Conservation (phyloP, 2,329 filamentous ascomycete species). For the Leptographium wingfieldii region DNA sequence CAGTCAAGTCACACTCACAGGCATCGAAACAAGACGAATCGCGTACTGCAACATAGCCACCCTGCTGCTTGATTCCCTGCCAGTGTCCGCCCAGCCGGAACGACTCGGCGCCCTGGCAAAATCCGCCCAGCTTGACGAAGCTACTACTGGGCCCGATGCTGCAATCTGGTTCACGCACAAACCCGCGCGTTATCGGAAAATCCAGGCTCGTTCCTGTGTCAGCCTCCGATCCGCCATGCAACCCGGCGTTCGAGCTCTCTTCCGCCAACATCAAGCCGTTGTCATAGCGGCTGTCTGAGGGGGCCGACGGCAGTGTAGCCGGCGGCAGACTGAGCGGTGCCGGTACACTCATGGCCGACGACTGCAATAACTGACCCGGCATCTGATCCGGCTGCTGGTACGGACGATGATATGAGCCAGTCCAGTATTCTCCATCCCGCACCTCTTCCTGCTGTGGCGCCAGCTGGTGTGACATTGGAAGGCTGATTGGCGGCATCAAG, state of each 20-base stretch:
- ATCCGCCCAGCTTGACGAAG: slow-evolving; percentile 22
- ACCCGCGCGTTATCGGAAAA: slow-evolving; percentile 8
- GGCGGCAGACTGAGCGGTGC: not conserved
- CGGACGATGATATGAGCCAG: not conserved
- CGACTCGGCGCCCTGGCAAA: slow-evolving; percentile 26
- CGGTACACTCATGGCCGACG: not conserved
- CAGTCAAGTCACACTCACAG: not conserved
- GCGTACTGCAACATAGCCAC: slow-evolving; percentile 14
- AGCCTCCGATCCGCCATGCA: not conserved
- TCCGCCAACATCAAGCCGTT: slow-evolving; percentile 8
- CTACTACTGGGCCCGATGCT: slow-evolving; percentile 24
- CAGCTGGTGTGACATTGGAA: slow-evolving; percentile 6
- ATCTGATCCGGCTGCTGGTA: not conserved
- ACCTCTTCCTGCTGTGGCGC: not conserved
- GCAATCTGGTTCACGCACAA: slow-evolving; percentile 15
- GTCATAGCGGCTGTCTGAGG: slow-evolving; percentile 2
- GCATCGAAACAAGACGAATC: too few species aligned
- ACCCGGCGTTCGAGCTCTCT: not conserved
- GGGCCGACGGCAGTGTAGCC: slow-evolving; percentile 3
- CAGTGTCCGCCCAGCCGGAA: slow-evolving; percentile 23
- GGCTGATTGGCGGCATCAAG: slow-evolving; percentile 7
- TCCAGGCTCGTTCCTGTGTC: not conserved
- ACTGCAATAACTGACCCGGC: not conserved
- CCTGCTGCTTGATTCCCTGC: slow-evolving; percentile 22
- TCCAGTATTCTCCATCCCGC: not conserved